A percentile compares a stretch with the other conserved stretches of the same genome.
phyloP scores from a whole-genome alignment of 2,329 filamentous ascomycete genomes.

The Helotiales sp. region DNA sequence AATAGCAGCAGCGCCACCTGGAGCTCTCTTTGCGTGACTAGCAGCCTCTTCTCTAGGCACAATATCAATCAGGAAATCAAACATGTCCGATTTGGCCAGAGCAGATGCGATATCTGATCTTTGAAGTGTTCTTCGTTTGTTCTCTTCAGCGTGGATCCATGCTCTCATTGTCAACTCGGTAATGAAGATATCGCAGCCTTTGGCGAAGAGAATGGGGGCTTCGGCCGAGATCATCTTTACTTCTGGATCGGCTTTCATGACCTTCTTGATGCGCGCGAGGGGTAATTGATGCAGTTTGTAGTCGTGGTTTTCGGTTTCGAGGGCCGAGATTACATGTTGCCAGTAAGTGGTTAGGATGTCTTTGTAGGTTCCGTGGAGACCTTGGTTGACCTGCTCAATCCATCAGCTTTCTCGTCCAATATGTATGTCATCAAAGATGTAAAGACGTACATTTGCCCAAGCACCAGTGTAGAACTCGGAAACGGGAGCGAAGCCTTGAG shows the following conservation, averaged over 20 bases:
- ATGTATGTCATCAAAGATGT: conserved; percentile 5
- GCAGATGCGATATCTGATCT: conserved; percentile 95
- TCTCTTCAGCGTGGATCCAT: conserved; percentile 99
- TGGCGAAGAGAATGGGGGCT: conserved; percentile 95
- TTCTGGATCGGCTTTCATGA: conserved; percentile 99
- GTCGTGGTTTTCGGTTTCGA: conserved; percentile 93
- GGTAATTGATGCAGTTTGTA: conserved; percentile 98
- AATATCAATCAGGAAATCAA: conserved; percentile 98
- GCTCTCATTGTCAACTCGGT: conserved; percentile 98
- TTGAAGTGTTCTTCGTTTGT: conserved; percentile 93
- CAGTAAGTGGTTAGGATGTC: conserved; percentile 98
- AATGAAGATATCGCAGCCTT: conserved; percentile 99
- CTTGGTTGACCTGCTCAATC: conserved; percentile 79
- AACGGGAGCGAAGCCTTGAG: conserved; percentile 83
- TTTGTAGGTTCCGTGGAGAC: conserved; percentile 86
- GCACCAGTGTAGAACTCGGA: conserved; percentile 89
- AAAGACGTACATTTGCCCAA: conserved; percentile 81
- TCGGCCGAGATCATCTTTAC: conserved; percentile 99
- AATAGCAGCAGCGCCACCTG: conserved; percentile 42
- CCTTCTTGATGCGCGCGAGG: conserved; percentile 98
- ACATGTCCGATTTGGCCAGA: conserved; percentile 98
- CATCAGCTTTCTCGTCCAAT: conserved; percentile 26
- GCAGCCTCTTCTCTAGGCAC: conserved; percentile 93
- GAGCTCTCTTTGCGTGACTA: conserved; percentile 76
- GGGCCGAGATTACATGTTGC: conserved; percentile 96